Percentiles rank a stretch among this genome's conserved stretches.
Conservation (phyloP, 1,284 basidiomycete genomes). For the Leccinum fuscescens region DNA sequence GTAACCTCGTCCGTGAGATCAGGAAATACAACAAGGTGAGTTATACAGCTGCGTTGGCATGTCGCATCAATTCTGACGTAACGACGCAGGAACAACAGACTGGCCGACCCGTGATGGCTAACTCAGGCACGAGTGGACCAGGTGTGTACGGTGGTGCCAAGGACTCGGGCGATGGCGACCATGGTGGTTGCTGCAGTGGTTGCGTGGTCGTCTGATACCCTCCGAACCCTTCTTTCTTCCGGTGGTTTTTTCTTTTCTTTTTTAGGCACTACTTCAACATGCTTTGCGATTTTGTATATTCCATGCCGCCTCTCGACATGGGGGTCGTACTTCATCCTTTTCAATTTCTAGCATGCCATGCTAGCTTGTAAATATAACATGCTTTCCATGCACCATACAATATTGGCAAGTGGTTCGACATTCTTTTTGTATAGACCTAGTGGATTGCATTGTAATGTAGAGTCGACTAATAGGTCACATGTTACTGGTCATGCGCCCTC, state of each 20-base stretch:
- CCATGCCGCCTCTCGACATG: slow-evolving; percentile 5
- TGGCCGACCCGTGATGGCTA: slow-evolving; percentile 38
- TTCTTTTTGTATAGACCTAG: slow-evolving; percentile 5
- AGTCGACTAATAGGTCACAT: not conserved
- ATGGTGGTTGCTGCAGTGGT: slow-evolving; percentile 55
- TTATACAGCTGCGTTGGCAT: slow-evolving; percentile 1
- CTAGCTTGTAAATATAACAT: slow-evolving; percentile 28
- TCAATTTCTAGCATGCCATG: slow-evolving; percentile 2
- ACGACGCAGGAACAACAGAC: slow-evolving; percentile 43
- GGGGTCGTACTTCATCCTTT: slow-evolving; percentile 1
- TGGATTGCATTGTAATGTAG: not conserved
- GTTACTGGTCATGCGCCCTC: slow-evolving; percentile 27
- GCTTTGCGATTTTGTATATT: slow-evolving; percentile 20
- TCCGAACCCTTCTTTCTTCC: slow-evolving; percentile 7
- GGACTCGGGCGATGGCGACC: slow-evolving; percentile 39
- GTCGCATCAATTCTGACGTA: slow-evolving; percentile 7
- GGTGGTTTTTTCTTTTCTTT: not conserved
- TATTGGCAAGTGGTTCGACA: not conserved
- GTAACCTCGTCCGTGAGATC: slow-evolving; percentile 94
- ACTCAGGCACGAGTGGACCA: slow-evolving; percentile 31
- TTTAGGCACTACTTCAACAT: slow-evolving; percentile 7
- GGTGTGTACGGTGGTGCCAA: slow-evolving; percentile 33
- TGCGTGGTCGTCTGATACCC: slow-evolving; percentile 53
- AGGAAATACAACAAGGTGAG: slow-evolving; percentile 89
- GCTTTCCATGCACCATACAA: slow-evolving; percentile 10